Evolutionary conservation across 2,329 filamentous ascomycete species (phyloP), one percentile per base, ranked within the genome.

Genomic region (Botrytis byssoidea): DNA sequence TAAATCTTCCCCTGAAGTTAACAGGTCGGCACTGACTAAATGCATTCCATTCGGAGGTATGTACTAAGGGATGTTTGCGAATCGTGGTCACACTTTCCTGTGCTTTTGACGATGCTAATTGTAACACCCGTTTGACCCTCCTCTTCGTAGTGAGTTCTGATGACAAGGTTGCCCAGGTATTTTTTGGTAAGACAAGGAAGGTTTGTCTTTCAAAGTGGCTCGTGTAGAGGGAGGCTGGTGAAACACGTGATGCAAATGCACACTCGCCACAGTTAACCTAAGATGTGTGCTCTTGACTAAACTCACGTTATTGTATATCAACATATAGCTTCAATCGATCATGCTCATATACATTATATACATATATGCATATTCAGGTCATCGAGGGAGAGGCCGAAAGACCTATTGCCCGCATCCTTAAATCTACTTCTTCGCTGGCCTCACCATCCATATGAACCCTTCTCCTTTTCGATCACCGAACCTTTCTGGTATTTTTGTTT

Each of bases 401-500:
- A 42, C 4, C 8, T 55, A 12, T 55, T n/a, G 35, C 29, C 35
- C 12, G 18, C 46, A 29, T 40, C 67, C 67, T 44, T 14, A 70
- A 25, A 22, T 51, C 55, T 59, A 69, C 8, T 60, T 70, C 37
- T 44, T 70, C 22, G 67, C 67, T 44, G 67, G 67, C 37, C 67
- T 70, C 14, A 70, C 67, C 67, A 70, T 70, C 67, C 67, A 70
- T 44, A 70, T 10, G 29, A 42, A 59, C 4, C 25, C 37, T 25
- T 70, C 55, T 35, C 35, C 67, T 60, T 70, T 70, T 20, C 67
- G n/a, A 44, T 59, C 37, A 16, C 51, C n/a, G 37, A 55, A 60
- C 44, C 25, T 70, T 60, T 60, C 37, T 25, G 67, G 67, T 42
- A 70, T 60, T 12, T n/a, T 70, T 6, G 40, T 35, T 60, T 44